Conservation (phyloP, 441 rosid genomes). For the Isatis lusitanica region DNA sequence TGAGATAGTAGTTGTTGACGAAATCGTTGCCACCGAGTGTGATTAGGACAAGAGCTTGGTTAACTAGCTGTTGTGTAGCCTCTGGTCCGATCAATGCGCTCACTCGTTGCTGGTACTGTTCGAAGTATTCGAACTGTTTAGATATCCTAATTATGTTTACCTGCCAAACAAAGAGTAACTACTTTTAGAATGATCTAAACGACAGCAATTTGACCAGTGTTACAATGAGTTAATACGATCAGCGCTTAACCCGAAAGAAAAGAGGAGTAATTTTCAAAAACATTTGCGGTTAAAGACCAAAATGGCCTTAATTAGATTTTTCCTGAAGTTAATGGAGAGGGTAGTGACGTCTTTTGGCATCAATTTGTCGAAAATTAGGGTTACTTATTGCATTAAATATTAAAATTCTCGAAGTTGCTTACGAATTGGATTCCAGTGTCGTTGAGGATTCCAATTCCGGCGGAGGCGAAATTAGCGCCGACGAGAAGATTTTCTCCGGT, state of each 20-base stretch:
- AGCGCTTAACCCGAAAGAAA: background rate
- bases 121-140: conserved; percentile 64
- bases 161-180: conserved; percentile 42
- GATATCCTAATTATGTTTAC: conserved; percentile 65
- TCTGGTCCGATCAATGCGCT: conserved; percentile 57
- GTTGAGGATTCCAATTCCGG: conserved; percentile 92
- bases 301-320: background rate
- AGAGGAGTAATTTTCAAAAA: background rate
- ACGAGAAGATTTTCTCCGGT: conserved; percentile 66
- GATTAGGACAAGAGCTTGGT: conserved; percentile 64
- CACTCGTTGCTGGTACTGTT: conserved; percentile 73
- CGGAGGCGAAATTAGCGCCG: conserved; percentile 96
- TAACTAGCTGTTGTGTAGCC: conserved; percentile 55
- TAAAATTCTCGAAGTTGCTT: conserved; percentile 23
- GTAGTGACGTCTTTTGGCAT: background rate
- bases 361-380: background rate
- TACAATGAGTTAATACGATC: background rate
- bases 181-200: background rate
- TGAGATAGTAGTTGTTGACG: conserved; percentile 83
- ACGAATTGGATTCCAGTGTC: conserved; percentile 96
- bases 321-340: background rate
- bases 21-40: conserved; percentile 95
- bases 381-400: background rate
- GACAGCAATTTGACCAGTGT: background rate
- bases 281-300: background rate